Conservation (phyloP, 345 rosid genomes). For the Gossypium longicalyx region DNA sequence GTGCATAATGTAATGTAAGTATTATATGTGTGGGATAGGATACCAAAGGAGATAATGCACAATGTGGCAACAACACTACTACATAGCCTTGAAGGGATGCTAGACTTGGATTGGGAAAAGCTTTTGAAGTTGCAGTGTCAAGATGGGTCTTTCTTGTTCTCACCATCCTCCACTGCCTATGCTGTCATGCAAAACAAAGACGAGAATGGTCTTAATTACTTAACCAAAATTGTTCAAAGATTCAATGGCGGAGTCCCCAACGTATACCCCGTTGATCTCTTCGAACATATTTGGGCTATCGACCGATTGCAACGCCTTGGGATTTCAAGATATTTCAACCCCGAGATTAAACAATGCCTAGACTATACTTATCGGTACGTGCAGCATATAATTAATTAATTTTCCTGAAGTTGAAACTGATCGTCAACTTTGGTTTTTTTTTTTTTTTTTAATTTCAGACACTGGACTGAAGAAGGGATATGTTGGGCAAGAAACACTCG, state of each 20-base stretch:
- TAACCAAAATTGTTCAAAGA: conserved; percentile 50
- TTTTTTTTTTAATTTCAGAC: conserved; percentile 32
- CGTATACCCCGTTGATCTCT: conserved; percentile 87
- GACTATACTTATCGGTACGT: conserved; percentile 56
- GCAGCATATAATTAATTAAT: background rate
- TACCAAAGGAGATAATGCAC: conserved; percentile 81
- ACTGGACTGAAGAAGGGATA: conserved; percentile 79
- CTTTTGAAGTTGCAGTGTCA: conserved; percentile 67
- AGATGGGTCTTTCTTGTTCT: conserved; percentile 91
- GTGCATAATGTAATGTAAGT: conserved; percentile 18
- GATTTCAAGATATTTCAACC: conserved; percentile 68
- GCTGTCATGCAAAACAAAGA: conserved; percentile 82
- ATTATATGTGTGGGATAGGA: conserved; percentile 49
- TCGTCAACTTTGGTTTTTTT: background rate
- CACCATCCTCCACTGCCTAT: conserved; percentile 93
- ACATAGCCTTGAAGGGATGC: conserved; percentile 94
- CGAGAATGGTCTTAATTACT: conserved; percentile 49
- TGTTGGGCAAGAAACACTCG: conserved; percentile 85
- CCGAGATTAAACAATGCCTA: conserved; percentile 57
- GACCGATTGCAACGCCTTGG: conserved; percentile 93
- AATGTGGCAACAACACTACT: conserved; percentile 83
- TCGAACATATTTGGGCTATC: conserved; percentile 83
- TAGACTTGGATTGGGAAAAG: conserved; percentile 70
- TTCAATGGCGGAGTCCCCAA: conserved; percentile 94
- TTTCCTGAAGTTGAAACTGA: background rate